Conservation (phyloP, 2,329 filamentous ascomycete species). For the Beauveria medogensis region DNA sequence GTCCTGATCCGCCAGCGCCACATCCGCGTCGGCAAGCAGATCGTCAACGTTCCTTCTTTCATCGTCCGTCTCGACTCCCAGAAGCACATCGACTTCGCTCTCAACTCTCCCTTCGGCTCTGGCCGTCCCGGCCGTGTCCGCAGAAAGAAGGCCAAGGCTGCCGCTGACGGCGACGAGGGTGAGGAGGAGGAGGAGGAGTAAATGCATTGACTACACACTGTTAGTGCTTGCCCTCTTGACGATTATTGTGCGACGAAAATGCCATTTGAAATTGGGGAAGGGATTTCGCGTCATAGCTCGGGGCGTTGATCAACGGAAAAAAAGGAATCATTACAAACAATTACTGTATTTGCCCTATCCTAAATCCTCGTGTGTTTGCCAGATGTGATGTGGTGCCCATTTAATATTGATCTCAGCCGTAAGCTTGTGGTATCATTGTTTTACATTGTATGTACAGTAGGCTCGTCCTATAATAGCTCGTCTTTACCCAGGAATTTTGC, state of each 20-base stretch:
- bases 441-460: constrained; percentile 19
- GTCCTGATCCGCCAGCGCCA: constrained; percentile 99
- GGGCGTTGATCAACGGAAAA: constrained; percentile 43
- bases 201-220: constrained; percentile 29
- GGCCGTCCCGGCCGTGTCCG: constrained; percentile 94
- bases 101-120: constrained; percentile 95
- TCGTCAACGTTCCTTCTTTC: constrained; percentile 99
- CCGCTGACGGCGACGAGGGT: constrained; percentile 72
- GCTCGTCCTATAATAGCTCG: constrained; percentile 37
- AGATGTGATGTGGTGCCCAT: background rate
- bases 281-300: constrained; percentile 39
- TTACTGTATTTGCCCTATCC: background rate
- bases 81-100: constrained; percentile 99
- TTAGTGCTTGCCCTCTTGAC: constrained; percentile 23
- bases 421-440: constrained; percentile 6
- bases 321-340: constrained; percentile 26
- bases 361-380: background rate
- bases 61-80: constrained; percentile 99
- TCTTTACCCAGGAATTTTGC: constrained; percentile 69
- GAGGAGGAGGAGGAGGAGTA: constrained; percentile 81
- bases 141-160: constrained; percentile 99
- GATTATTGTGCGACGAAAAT: constrained; percentile 24
- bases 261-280: constrained; percentile 27
- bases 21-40: constrained; percentile 99
- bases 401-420: background rate